Percentiles rank a stretch among this genome's conserved stretches.
Conservation (phyloP, 2,329 filamentous ascomycete species). For the Fusarium austroafricanum region DNA sequence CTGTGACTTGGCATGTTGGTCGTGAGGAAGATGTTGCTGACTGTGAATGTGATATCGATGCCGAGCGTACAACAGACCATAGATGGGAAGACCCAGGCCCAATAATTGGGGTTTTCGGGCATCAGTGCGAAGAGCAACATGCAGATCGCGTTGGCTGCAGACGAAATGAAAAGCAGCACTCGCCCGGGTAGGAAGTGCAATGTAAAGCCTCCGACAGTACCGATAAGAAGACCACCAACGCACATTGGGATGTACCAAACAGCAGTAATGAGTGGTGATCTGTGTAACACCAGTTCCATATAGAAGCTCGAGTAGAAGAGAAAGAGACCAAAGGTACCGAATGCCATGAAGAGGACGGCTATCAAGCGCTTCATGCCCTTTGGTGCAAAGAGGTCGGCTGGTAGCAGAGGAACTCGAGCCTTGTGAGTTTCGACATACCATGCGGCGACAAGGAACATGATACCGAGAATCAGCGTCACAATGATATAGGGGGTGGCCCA, state of each 20-base stretch:
- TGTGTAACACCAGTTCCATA: slow-evolving; percentile 64
- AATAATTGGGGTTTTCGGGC: slow-evolving; percentile 66
- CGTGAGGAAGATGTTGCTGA: slow-evolving; percentile 76
- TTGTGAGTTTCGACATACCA: slow-evolving; percentile 74
- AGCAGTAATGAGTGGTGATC: slow-evolving; percentile 64
- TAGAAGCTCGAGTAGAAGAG: slow-evolving; percentile 74
- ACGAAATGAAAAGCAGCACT: slow-evolving; percentile 64
- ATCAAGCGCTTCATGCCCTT: slow-evolving; percentile 70
- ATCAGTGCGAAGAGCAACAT: slow-evolving; percentile 67
- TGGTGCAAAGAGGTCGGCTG: slow-evolving; percentile 67
- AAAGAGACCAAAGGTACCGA: slow-evolving; percentile 70
- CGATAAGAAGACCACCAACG: slow-evolving; percentile 68
- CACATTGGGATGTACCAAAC: slow-evolving; percentile 70
- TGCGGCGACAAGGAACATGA: slow-evolving; percentile 62
- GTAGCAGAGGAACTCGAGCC: slow-evolving; percentile 70
- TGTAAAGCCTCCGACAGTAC: slow-evolving; percentile 63
- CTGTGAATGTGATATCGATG: slow-evolving; percentile 74
- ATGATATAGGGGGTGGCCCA: slow-evolving; percentile 76
- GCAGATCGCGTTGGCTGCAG: slow-evolving; percentile 61
- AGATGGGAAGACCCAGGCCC: slow-evolving; percentile 72
- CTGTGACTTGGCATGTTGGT: slow-evolving; percentile 67
- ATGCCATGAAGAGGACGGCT: slow-evolving; percentile 62
- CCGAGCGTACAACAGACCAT: slow-evolving; percentile 71
- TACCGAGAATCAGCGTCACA: slow-evolving; percentile 68
- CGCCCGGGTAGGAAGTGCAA: slow-evolving; percentile 67